A percentile compares a stretch with the other conserved stretches of the same genome.
Evolutionary conservation across 768 basidiomycete genomes (phyloP).

Genomic region (Lactifluus hygrophoroides): DNA sequence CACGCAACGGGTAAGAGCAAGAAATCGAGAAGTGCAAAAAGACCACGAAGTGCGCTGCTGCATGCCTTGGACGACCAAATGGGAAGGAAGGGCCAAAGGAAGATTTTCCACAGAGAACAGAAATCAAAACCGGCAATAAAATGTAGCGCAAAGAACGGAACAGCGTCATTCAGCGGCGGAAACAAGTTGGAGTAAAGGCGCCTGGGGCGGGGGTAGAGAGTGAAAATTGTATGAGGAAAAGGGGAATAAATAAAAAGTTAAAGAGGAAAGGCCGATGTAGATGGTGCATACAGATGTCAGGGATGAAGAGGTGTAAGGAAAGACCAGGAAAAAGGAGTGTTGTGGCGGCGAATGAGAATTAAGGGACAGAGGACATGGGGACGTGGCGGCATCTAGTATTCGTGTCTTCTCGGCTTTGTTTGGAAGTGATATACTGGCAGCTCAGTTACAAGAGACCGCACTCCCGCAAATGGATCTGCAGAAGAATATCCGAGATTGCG

Average conservation of each 20-base stretch:
- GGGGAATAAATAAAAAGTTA: not conserved
- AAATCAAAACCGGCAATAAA: not conserved
- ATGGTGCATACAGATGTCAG: constrained; percentile 14
- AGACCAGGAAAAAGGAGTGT: constrained; percentile 1
- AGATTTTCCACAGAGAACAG: not conserved
- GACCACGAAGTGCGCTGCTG: not conserved
- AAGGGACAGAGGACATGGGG: constrained; percentile 2
- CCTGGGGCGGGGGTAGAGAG: not conserved
- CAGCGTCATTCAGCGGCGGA: not conserved
- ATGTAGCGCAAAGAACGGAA: not conserved
- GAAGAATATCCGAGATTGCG: constrained; percentile 82
- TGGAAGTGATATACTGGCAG: not conserved
- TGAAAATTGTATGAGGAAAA: not conserved
- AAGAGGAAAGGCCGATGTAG: not conserved
- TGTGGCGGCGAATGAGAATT: not conserved
- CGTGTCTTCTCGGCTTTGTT: constrained; percentile 3
- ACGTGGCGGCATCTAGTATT: constrained; percentile 9
- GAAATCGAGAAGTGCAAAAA: not conserved
- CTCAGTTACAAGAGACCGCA: constrained; percentile 59
- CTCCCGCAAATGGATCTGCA: constrained; percentile 79
- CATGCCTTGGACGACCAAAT: not conserved
- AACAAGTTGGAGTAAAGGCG: not conserved
- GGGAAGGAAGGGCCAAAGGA: not conserved
- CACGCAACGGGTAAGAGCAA: not conserved
- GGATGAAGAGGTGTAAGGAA: not conserved